Percentiles rank a stretch among this genome's conserved stretches.
Conservation (phyloP, 106 monocot genomes). For the Dendrobium huoshanense region DNA sequence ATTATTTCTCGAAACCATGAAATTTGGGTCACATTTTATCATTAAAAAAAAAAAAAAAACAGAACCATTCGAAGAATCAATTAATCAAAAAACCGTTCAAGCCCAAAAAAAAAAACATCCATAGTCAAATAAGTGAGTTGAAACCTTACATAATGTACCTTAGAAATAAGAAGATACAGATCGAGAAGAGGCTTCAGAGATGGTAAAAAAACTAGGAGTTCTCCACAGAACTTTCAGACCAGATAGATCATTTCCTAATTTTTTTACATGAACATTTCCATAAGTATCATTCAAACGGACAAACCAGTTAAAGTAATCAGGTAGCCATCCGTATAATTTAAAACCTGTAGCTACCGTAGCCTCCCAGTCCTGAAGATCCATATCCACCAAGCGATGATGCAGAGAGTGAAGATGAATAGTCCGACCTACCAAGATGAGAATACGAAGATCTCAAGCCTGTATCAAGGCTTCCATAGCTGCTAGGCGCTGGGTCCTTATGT, state of each 20-base stretch:
- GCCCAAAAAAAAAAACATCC: neutral
- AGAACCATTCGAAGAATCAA: neutral
- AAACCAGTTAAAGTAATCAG: neutral
- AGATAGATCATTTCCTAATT: neutral
- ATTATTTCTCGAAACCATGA: too few relatives aligned
- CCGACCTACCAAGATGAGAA: conserved; percentile 26
- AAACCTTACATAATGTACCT: neutral
- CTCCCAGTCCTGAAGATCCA: conserved; percentile 29
- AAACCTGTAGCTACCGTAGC: conserved; percentile 25
- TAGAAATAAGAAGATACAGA: neutral
- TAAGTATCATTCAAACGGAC: neutral
- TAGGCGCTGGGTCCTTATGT: conserved; percentile 31
- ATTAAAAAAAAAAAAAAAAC: neutral
- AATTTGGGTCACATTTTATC: too few relatives aligned
- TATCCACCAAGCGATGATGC: conserved; percentile 29
- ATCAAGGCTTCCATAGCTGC: conserved; percentile 35
- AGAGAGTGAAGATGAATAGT: conserved; percentile 16
- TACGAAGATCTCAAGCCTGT: conserved; percentile 31
- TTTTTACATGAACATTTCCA: conserved; percentile 1
- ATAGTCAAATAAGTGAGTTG: neutral
- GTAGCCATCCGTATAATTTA: conserved; percentile 1
- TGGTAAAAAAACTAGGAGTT: neutral
- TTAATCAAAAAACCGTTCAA: neutral
- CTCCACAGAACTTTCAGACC: neutral
- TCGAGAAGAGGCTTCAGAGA: neutral